Evolutionary conservation across 371 early-diverging fungal genomes (phyloP).

Genomic region (Zychaea mexicana): DNA sequence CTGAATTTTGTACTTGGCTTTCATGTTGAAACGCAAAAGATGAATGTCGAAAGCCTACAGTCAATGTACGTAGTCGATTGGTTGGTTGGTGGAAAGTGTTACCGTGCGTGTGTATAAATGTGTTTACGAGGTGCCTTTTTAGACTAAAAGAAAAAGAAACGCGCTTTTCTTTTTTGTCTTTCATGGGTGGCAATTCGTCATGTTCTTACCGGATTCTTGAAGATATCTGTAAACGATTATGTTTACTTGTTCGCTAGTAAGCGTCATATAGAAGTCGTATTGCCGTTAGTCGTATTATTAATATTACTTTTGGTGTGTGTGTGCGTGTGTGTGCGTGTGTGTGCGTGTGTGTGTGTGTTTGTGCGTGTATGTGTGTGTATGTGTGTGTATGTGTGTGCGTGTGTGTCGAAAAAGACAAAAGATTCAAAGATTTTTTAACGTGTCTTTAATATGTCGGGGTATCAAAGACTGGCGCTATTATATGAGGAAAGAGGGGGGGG

Average conservation of each 20-base stretch:
- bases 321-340: no score
- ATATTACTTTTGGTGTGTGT: background rate
- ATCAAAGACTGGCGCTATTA: no score
- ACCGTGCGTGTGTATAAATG: no score
- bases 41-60: constrained; percentile 91
- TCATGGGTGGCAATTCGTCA: background rate
- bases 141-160: no score
- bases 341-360: no score
- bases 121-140: background rate
- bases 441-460: no score
- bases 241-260: constrained; percentile 93
- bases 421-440: no score
- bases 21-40: constrained; percentile 92
- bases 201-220: constrained; percentile 80
- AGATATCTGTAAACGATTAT: constrained; percentile 92
- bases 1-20: constrained; percentile 74
- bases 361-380: no score
- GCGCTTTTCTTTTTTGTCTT: background rate
- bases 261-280: constrained; percentile 49
- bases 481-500: no score
- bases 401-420: no score
- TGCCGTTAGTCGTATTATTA: background rate
- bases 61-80: background rate
- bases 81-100: no score
- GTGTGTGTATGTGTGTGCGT: no score